Evolutionary conservation across 2,329 filamentous ascomycete species (phyloP).

Genomic region (Aureobasidium uvarum): DNA sequence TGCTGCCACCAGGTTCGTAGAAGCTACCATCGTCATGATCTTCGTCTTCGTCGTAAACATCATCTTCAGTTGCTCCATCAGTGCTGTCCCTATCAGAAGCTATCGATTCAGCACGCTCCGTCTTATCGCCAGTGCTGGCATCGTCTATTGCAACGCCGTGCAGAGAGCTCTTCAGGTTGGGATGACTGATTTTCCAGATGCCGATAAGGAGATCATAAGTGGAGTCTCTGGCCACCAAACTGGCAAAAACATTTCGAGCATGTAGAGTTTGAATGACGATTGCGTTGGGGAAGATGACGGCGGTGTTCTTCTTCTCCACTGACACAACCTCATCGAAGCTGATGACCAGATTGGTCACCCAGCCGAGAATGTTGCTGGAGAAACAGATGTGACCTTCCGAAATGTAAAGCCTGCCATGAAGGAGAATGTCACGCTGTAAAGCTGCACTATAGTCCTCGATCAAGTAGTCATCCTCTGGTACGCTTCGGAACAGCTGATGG

Average conservation of each 20-base stretch:
- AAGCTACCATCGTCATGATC: slow-evolving; percentile 67
- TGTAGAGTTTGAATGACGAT: slow-evolving; percentile 96
- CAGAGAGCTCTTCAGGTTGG: slow-evolving; percentile 82
- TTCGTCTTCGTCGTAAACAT: slow-evolving; percentile 76
- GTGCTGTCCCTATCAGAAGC: slow-evolving; percentile 44
- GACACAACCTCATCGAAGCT: slow-evolving; percentile 98
- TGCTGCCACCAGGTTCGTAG: slow-evolving; percentile 52
- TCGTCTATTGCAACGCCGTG: slow-evolving; percentile 84
- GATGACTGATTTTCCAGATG: slow-evolving; percentile 97
- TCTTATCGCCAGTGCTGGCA: slow-evolving; percentile 78
- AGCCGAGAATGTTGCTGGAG: slow-evolving; percentile 97
- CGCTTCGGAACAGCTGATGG: slow-evolving; percentile 88
- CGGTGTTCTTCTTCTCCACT: slow-evolving; percentile 94
- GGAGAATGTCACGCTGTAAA: slow-evolving; percentile 88
- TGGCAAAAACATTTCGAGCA: slow-evolving; percentile 92
- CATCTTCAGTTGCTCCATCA: slow-evolving; percentile 68
- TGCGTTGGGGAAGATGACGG: slow-evolving; percentile 93
- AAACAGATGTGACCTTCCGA: slow-evolving; percentile 98
- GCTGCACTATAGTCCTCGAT: slow-evolving; percentile 99
- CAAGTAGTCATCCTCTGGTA: slow-evolving; percentile 95
- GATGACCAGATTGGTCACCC: slow-evolving; percentile 96
- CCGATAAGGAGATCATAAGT: slow-evolving; percentile 97
- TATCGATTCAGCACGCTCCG: slow-evolving; percentile 72
- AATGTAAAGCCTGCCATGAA: slow-evolving; percentile 90
- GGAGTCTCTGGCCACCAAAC: slow-evolving; percentile 88